Evolutionary conservation across 2,329 filamentous ascomycete species (phyloP), one percentile per base, ranked within the genome.

Genomic region (Sclerotinia spermophila): DNA sequence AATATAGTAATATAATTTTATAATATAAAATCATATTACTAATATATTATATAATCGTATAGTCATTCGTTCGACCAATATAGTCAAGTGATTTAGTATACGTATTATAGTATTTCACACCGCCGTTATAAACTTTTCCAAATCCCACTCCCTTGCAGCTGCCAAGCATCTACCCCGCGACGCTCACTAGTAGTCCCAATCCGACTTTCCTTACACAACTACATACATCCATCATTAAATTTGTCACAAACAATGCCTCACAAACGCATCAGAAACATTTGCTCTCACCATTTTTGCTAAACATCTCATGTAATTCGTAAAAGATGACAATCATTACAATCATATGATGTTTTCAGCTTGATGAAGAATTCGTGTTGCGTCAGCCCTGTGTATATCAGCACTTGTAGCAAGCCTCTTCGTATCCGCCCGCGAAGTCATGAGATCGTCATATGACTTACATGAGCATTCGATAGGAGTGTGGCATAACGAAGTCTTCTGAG

Each of bases 261-360:
- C 17, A 53, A 53, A 53, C 2, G 13, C n/a, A 30, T 30, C 1
- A 21, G 44, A 48, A 24, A 53, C 35, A 3, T 42, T 10, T 24
- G 6, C 17, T 53, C 44, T 21, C 24, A 15, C 2, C 48, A 8
- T 24, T 53, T 53, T 66, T 53, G 62, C 35, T 65, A 53, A n/a
- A 40, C 5, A 40, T 38, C 17, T 51, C 10, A 53, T 53, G 45
- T 42, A 24, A n/a, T n/a, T n/a, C n/a, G n/a, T n/a, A n/a, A n/a
- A 27, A 24, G 35, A 42, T 53, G 33, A 15, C 45, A 40, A 53
- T 40, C 45, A 40, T 40, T 38, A 27, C 2, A 51, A 51, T 65
- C 61, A 51, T 65, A 65, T 65, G 62, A 66, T 53, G 17, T 55
- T 30, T 66, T 66, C 62, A 66, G 62, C 62, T 66, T 40, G 62